Base-by-base conservation (phyloP, 257 asterid genomes). In the Knoxia roxburghii region DNA sequence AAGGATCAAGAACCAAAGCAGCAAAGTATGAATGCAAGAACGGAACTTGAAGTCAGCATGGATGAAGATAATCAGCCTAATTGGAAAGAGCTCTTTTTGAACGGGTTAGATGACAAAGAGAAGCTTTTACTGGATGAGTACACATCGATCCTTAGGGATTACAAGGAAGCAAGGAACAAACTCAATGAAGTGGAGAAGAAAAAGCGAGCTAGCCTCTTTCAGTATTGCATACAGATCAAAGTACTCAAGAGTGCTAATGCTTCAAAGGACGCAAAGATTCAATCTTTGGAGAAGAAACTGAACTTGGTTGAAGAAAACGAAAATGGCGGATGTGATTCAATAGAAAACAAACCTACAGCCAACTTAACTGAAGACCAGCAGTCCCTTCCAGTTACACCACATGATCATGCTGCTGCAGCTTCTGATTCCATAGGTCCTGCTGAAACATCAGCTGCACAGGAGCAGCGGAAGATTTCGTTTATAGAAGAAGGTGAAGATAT, bases 151-250 rank as follows among this genome's bases (percentile, higher is more conserved):
- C 82, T 79, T 57, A 68, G 79, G 72, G 72, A 79, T 57, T 77
- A 76, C 72, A 82, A 74, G 77, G 87, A 80, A 23, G 73, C 73
- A 30, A 82, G 71, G 77, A 82, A 63, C 78, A 82, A 79, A 73
- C 87, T 82, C 33, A 79, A 69, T 72, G 84, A 79, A 65, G 82
- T 73, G 30, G 84, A 79, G 68, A 82, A 82, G 78, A 76, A 69
- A 71, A 82, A 80, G 46, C 55, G 87, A 37, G 82, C 86, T 5
- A 69, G 78, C 67, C 80, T 71, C 65, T 82, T 82, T 65, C 82
- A 82, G 57, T 75, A 74, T 49, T 82, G 78, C 64, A 70, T 82
- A 54, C 84, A 78, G 77, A 72, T 78, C 46, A 78, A 74, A 79
- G 74, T 83, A 63, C 78, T 83, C 26, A 78, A 64, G 73, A 79